A percentile compares a stretch with the other conserved stretches of the same genome.
Evolutionary conservation across 2,329 filamentous ascomycete genomes (phyloP).

Genomic region (Aspergillus quadrilineatus): DNA sequence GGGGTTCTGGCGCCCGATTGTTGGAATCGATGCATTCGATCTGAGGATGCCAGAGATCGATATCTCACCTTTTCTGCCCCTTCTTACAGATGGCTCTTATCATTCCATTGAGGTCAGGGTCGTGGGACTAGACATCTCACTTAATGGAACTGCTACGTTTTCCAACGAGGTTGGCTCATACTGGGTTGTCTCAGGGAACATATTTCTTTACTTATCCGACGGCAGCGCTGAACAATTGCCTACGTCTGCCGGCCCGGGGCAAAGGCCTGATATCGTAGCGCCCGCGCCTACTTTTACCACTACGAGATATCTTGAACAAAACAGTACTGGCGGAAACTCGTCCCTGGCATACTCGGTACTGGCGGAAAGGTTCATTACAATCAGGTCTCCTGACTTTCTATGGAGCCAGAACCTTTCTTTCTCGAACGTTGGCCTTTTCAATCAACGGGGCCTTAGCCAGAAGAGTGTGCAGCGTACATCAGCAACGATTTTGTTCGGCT

Average conservation of each 20-base stretch:
- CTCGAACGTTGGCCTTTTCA: slow-evolving; percentile 56
- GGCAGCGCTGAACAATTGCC: slow-evolving; percentile 34
- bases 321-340: slow-evolving; percentile 55
- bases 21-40: slow-evolving; percentile 76
- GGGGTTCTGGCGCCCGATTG: slow-evolving; percentile 73
- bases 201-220: slow-evolving; percentile 70
- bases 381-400: slow-evolving; percentile 49
- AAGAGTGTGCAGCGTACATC: slow-evolving; percentile 51
- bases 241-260: neutral
- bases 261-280: slow-evolving; percentile 30
- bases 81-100: slow-evolving; percentile 63
- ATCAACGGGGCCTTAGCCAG: slow-evolving; percentile 57
- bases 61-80: slow-evolving; percentile 71
- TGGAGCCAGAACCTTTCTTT: slow-evolving; percentile 63
- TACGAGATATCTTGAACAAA: slow-evolving; percentile 31
- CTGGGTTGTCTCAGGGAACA: slow-evolving; percentile 76
- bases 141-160: slow-evolving; percentile 48
- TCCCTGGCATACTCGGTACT: slow-evolving; percentile 60
- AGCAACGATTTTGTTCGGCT: slow-evolving; percentile 38
- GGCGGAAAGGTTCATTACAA: slow-evolving; percentile 56
- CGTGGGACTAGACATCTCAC: slow-evolving; percentile 61
- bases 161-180: slow-evolving; percentile 60
- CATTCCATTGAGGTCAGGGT: slow-evolving; percentile 70
- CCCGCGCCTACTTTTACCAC: slow-evolving; percentile 51
- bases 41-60: slow-evolving; percentile 78